Evolutionary conservation across 768 basidiomycete species (phyloP).

Genomic region (Lentinula detonsa): DNA sequence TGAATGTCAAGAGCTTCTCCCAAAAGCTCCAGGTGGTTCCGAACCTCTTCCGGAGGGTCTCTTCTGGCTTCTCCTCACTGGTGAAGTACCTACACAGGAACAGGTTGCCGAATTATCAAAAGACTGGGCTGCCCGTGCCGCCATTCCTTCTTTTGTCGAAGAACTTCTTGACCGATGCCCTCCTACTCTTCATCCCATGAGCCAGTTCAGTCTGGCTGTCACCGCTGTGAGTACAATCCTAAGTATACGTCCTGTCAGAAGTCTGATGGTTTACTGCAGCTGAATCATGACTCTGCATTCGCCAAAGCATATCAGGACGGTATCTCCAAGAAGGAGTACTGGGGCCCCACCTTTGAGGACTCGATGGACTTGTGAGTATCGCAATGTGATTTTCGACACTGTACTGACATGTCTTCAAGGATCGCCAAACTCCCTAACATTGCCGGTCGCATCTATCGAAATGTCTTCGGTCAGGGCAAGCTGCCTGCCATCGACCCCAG

Average conservation of each 20-base stretch:
- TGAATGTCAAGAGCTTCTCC: conserved; percentile 80
- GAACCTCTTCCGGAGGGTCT: conserved; percentile 93
- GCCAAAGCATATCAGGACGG: conserved; percentile 93
- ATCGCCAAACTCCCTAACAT: conserved; percentile 98
- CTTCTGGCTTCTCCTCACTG: conserved; percentile 94
- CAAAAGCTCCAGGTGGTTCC: conserved; percentile 81
- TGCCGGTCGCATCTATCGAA: conserved; percentile 87
- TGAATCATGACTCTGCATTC: conserved; percentile 95
- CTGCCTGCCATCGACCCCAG: conserved; percentile 74
- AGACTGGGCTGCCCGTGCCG: conserved; percentile 93
- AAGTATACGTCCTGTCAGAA: conserved; percentile 16
- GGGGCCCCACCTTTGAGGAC: conserved; percentile 90
- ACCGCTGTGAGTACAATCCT: conserved; percentile 85
- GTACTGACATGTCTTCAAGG: conserved; percentile 28
- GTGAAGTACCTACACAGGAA: conserved; percentile 87
- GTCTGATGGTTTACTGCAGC: conserved; percentile 28
- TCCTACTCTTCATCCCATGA: conserved; percentile 96
- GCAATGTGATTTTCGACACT: background rate
- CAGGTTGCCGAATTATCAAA: conserved; percentile 82
- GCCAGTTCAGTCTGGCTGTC: conserved; percentile 94
- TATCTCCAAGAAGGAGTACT: conserved; percentile 93
- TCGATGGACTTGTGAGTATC: conserved; percentile 71
- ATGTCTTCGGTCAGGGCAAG: conserved; percentile 85
- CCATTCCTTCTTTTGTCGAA: conserved; percentile 92
- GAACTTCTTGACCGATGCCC: conserved; percentile 93